These are phyloP conservation scores for Trichoderma harzianum DNA, from an alignment of 2,329 filamentous ascomycete genomes.

Conservation along the genomic window DNA sequence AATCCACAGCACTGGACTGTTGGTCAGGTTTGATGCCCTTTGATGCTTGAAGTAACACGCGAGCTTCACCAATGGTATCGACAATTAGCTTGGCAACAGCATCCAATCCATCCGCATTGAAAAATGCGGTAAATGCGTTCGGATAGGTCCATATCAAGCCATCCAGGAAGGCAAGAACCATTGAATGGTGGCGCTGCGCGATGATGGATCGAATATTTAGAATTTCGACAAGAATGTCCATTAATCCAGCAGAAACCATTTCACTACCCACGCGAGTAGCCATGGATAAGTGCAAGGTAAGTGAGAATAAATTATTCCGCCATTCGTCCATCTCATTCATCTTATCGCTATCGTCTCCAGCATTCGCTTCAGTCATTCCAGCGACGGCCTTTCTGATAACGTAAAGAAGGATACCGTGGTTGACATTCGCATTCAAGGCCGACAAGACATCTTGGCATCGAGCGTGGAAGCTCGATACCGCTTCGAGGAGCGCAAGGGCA, in stretches of 20 bases:
- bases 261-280: constrained; percentile 73
- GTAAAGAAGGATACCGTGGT: constrained; percentile 92
- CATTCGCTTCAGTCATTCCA: constrained; percentile 63
- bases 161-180: constrained; percentile 83
- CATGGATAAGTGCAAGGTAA: constrained; percentile 77
- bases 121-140: constrained; percentile 79
- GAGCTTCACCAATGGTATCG: constrained; percentile 69
- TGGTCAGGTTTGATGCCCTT: constrained; percentile 65
- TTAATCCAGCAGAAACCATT: constrained; percentile 82
- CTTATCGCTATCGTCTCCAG: constrained; percentile 53
- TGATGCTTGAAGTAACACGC: constrained; percentile 62
- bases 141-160: constrained; percentile 81
- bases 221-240: constrained; percentile 87
- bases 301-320: constrained; percentile 84
- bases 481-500: constrained; percentile 76
- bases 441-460: constrained; percentile 80
- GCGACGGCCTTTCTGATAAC: constrained; percentile 86
- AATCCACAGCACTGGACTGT: constrained; percentile 84
- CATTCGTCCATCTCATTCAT: constrained; percentile 76
- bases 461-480: constrained; percentile 73
- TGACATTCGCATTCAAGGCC: constrained; percentile 92
- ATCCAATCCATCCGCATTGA: constrained; percentile 79
- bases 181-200: constrained; percentile 79
- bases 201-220: constrained; percentile 77
- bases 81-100: constrained; percentile 85